Percentiles rank a stretch among this genome's conserved stretches.
These are phyloP conservation scores for Hypholoma sublateritium DNA, from an alignment of 768 basidiomycete genomes.

Conservation along the genomic window DNA sequence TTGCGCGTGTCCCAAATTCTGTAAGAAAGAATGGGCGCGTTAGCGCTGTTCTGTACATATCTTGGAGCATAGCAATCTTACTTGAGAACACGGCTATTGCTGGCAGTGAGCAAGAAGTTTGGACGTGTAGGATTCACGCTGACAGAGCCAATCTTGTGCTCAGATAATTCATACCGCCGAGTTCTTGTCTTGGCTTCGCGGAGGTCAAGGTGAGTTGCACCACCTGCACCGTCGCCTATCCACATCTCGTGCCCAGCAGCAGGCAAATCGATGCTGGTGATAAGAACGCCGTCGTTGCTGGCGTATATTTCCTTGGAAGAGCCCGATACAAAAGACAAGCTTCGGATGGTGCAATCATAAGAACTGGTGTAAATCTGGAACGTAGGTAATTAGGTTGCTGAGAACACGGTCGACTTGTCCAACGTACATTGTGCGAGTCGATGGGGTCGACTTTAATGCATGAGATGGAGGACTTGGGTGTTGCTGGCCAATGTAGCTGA, in stretches of 20 bases:
- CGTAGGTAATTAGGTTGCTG: not conserved
- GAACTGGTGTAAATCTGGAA: slow-evolving; percentile 74
- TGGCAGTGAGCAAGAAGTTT: slow-evolving; percentile 69
- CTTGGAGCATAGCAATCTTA: slow-evolving; percentile 29
- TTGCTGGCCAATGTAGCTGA: slow-evolving; percentile 84
- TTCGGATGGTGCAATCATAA: slow-evolving; percentile 79
- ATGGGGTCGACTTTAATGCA: slow-evolving; percentile 75
- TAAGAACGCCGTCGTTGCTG: slow-evolving; percentile 53
- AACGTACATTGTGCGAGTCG: slow-evolving; percentile 67
- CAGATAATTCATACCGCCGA: slow-evolving; percentile 63
- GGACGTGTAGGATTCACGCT: slow-evolving; percentile 76
- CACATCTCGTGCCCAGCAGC: slow-evolving; percentile 78
- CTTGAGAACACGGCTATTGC: slow-evolving; percentile 73
- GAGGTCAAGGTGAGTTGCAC: slow-evolving; percentile 74
- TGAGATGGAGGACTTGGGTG: slow-evolving; percentile 77
- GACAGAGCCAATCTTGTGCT: slow-evolving; percentile 75
- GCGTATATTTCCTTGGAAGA: slow-evolving; percentile 70
- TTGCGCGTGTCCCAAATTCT: slow-evolving; percentile 85
- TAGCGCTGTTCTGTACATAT: not conserved
- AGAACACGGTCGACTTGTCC: not conserved
- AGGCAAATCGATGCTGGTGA: slow-evolving; percentile 70
- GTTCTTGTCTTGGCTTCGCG: slow-evolving; percentile 58
- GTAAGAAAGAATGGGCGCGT: not conserved
- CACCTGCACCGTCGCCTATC: slow-evolving; percentile 75
- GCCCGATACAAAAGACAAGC: slow-evolving; percentile 70